phyloP scores from a whole-genome alignment of 176 grass and related monocot genomes.

The Rhynchospora breviuscula region DNA sequence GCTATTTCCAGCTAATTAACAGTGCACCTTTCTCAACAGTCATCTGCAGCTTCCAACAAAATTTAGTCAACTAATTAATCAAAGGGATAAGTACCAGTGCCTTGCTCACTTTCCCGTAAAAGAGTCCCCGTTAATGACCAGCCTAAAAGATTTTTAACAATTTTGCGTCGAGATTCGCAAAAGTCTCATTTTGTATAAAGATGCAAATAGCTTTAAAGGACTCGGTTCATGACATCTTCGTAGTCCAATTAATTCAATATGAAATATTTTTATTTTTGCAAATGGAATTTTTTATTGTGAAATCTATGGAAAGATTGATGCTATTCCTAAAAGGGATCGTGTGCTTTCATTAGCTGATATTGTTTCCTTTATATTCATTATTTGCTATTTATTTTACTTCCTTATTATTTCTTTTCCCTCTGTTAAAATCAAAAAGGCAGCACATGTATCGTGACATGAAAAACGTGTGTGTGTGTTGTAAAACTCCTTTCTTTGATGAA shows the following conservation, averaged over 20 bases:
- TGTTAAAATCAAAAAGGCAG: too few relatives aligned
- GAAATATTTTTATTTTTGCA: not conserved
- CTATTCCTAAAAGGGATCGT: too few relatives aligned
- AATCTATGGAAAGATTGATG: too few relatives aligned
- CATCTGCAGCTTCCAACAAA: not conserved
- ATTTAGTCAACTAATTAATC: constrained; percentile 5
- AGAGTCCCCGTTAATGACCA: not conserved
- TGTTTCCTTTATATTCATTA: too few relatives aligned
- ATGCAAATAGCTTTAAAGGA: not conserved
- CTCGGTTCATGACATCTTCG: not conserved
- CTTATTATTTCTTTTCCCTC: too few relatives aligned
- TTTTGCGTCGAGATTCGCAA: not conserved
- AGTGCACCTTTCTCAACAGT: not conserved
- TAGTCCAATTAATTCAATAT: not conserved
- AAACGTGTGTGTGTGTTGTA: too few relatives aligned
- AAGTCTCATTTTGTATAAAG: not conserved
- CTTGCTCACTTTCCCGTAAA: constrained; percentile 7
- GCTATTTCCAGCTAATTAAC: not conserved
- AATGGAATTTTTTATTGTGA: too few relatives aligned
- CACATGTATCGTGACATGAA: too few relatives aligned
- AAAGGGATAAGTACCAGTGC: not conserved
- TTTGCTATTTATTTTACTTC: too few relatives aligned
- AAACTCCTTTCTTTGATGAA: too few relatives aligned
- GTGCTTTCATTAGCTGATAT: too few relatives aligned
- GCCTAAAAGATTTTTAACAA: not conserved